These are phyloP conservation scores for Chiua virens DNA, from an alignment of 768 basidiomycete species.

Conservation along the genomic window DNA sequence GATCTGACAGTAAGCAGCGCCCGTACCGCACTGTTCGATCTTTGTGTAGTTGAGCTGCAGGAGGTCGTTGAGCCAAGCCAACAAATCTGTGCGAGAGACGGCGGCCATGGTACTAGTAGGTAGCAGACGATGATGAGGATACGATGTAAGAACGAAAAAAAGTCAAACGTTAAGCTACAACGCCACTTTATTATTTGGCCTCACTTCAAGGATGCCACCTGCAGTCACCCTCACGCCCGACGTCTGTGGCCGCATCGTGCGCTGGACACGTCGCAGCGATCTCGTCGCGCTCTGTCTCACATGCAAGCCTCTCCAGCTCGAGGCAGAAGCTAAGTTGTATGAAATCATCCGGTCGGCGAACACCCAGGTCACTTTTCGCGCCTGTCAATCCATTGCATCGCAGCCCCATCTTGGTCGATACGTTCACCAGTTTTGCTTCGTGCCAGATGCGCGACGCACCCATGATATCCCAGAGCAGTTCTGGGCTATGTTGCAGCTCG, in stretches of 20 bases:
- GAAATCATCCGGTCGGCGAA: conserved; percentile 40
- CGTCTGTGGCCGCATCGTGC: conserved; percentile 42
- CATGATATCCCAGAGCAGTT: conserved; percentile 34
- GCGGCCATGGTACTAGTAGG: conserved; percentile 47
- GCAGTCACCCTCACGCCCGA: conserved; percentile 38
- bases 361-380: conserved; percentile 33
- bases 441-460: conserved; percentile 31
- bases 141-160: conserved; percentile 2
- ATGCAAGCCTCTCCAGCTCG: conserved; percentile 46
- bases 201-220: conserved; percentile 13
- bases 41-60: conserved; percentile 90
- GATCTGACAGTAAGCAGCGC: conserved; percentile 93
- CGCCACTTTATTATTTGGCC: conserved; percentile 9
- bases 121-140: conserved; percentile 8
- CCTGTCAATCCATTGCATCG: conserved; percentile 39
- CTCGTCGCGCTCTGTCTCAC: conserved; percentile 45
- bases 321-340: conserved; percentile 51
- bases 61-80: conserved; percentile 94
- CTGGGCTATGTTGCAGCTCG: conserved; percentile 45
- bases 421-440: conserved; percentile 46
- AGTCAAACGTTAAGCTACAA: conserved; percentile 3
- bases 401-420: conserved; percentile 38
- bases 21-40: conserved; percentile 87
- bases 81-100: conserved; percentile 77
- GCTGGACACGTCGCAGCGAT: conserved; percentile 36